Percentiles rank a stretch among this genome's conserved stretches.
These are phyloP conservation scores for Gossypium gossypioides DNA, from an alignment of 441 rosid species.

Conservation along the genomic window DNA sequence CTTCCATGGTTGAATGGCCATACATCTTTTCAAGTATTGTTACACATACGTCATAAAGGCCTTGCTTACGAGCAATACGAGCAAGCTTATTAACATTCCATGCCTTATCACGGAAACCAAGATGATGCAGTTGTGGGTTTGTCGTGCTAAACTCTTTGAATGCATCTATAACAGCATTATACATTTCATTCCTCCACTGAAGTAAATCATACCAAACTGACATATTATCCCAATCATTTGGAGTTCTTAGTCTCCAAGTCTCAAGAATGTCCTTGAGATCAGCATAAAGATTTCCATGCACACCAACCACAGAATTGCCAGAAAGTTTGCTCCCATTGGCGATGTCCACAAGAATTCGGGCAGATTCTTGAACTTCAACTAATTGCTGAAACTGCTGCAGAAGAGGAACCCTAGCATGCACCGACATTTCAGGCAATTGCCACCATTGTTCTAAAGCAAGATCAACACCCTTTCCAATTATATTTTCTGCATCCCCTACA, in stretches of 20 bases:
- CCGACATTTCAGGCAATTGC: constrained; percentile 97
- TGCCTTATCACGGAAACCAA: constrained; percentile 96
- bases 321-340: constrained; percentile 73
- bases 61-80: constrained; percentile 91
- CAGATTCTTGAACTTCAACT: constrained; percentile 96
- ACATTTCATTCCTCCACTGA: constrained; percentile 98
- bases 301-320: constrained; percentile 51
- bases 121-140: constrained; percentile 88
- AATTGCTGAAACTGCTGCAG: constrained; percentile 96
- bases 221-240: constrained; percentile 98
- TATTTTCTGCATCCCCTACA: constrained; percentile 76
- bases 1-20: constrained; percentile 96
- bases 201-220: constrained; percentile 92
- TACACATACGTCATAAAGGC: constrained; percentile 87
- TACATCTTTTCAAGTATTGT: constrained; percentile 91
- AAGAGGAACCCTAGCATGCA: constrained; percentile 86
- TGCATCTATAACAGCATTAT: constrained; percentile 81
- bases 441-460: constrained; percentile 96
- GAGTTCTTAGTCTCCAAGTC: constrained; percentile 95
- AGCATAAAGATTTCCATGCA: constrained; percentile 69
- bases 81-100: constrained; percentile 99
- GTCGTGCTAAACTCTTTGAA: constrained; percentile 66
- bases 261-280: constrained; percentile 96
- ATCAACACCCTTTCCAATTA: constrained; percentile 83
- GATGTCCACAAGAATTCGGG: constrained; percentile 73